Percentiles rank a stretch among this genome's conserved stretches.
Evolutionary conservation across 352 stramenopile species (phyloP).

Genomic region (Globisporangium acanthophoron): DNA sequence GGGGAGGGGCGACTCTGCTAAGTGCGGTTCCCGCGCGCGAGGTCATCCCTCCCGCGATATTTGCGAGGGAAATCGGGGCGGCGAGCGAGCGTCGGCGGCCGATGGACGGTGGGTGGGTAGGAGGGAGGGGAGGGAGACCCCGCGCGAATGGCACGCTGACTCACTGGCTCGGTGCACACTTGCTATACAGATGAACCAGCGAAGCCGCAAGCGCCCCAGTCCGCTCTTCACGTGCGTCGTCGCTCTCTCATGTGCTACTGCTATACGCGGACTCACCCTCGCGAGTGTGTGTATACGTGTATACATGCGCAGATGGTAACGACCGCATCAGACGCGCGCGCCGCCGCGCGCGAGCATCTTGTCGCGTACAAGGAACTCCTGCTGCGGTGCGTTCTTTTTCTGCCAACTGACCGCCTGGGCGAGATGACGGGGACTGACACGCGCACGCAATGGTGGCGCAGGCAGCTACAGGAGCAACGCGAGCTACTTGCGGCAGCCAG

Average conservation of each 20-base stretch:
- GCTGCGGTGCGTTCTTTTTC: conserved; percentile 40
- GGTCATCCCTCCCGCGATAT: conserved; percentile 1
- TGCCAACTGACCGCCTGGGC: not conserved
- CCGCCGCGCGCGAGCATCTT: conserved; percentile 53
- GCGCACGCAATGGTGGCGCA: conserved; percentile 10
- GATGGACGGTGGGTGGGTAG: not conserved
- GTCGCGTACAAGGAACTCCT: conserved; percentile 69
- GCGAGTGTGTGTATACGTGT: conserved; percentile 14
- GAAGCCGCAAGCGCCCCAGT: not conserved
- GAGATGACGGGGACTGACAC: not conserved
- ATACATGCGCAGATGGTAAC: conserved; percentile 36
- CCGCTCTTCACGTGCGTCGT: conserved; percentile 8
- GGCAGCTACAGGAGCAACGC: conserved; percentile 58
- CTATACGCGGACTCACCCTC: not conserved
- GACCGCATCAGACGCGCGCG: conserved; percentile 42
- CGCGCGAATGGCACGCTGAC: not conserved
- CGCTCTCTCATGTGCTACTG: not conserved
- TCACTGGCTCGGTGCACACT: not conserved
- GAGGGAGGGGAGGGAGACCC: not conserved
- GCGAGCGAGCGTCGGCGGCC: not conserved
- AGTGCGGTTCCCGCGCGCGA: not conserved
- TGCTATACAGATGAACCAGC: not conserved
- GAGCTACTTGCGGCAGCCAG: conserved; percentile 23
- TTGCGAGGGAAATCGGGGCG: not conserved
- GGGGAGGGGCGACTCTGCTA: not conserved